Base-by-base conservation (phyloP, 768 basidiomycete species). In the Tylopilus sp. region DNA sequence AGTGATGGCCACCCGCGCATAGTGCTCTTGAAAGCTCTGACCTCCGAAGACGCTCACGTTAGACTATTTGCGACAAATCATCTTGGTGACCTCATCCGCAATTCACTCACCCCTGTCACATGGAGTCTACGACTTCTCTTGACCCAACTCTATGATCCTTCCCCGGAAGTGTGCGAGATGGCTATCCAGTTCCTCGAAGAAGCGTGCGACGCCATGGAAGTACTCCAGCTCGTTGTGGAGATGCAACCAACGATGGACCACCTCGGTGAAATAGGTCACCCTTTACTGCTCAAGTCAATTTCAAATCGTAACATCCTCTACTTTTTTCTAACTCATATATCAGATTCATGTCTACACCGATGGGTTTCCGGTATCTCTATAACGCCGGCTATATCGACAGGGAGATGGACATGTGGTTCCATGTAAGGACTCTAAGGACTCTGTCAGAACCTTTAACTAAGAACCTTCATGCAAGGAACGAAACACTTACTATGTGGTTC, bases 191-290 rank as follows among this genome's bases (percentile, higher is more conserved):
- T 87, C 63, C 78, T 99, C 7, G 88, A 97, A 65, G 90, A 91
- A 61, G 92, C 87, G 2, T 98, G 96, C 61, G 87, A 94, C 62
- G 79, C 84, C 12, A 82, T 85, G 59, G 88, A 90, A 36, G 82
- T 89, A 21, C 76, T 99, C 25, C 87, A 95, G 63, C 76, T 90
- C 47, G 92, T 98, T 4, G 95, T 99, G 3, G 87, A 90, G 64
- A 88, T 98, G 84, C 87, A 92, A 57, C 97, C 97, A 1, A 92
- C 87, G 13, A 80, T 98, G 73, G 95, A 98, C 63, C 94, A 98
- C 71, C 77, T 99, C 4, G 97, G 95, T 3, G 92, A 94, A 44
- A 82, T 94, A 36, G 96, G 95, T 0, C 89, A 95, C 67, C 84
- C 89, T 0, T 71, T 99, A 19, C 71, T 98, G 31, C 78, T 97